These are phyloP conservation scores for Umbelopsis sp. DNA, from an alignment of 371 early-diverging fungal species.

Conservation along the genomic window DNA sequence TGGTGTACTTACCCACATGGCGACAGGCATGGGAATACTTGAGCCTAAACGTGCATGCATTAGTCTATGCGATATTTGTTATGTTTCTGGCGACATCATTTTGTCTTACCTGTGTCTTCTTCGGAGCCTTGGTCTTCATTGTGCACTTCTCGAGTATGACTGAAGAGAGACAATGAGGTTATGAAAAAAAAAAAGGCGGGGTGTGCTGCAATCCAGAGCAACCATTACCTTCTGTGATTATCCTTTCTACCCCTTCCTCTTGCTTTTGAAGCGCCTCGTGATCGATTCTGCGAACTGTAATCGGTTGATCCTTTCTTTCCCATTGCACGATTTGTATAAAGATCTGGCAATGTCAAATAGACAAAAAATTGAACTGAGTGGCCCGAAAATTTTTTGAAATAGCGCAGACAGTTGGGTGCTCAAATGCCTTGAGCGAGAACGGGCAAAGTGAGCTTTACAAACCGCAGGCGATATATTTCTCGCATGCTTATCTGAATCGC, in stretches of 20 bases:
- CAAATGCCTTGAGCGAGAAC: no score
- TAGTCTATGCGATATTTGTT: no score
- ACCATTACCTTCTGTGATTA: background rate
- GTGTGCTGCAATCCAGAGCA: background rate
- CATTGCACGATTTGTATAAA: background rate
- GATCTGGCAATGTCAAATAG: no score
- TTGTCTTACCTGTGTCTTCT: background rate
- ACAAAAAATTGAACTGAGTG: background rate
- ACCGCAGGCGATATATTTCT: no score
- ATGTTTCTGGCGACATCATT: background rate
- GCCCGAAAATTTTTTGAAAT: no score
- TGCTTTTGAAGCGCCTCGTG: background rate
- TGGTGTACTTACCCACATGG: constrained; percentile 73
- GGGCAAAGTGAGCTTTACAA: no score
- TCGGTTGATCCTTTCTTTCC: constrained; percentile 16
- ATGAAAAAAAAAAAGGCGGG: background rate
- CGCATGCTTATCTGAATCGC: no score
- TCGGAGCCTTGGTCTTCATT: background rate
- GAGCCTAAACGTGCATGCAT: constrained; percentile 14
- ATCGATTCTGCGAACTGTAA: constrained; percentile 10
- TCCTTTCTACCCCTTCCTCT: constrained; percentile 9
- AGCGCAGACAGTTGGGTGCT: no score
- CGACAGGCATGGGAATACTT: constrained; percentile 76
- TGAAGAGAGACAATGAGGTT: background rate
- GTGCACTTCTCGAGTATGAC: constrained; percentile 5